phyloP scores from a whole-genome alignment of 2,329 filamentous ascomycete species.

The Aschersonia sp. region DNA sequence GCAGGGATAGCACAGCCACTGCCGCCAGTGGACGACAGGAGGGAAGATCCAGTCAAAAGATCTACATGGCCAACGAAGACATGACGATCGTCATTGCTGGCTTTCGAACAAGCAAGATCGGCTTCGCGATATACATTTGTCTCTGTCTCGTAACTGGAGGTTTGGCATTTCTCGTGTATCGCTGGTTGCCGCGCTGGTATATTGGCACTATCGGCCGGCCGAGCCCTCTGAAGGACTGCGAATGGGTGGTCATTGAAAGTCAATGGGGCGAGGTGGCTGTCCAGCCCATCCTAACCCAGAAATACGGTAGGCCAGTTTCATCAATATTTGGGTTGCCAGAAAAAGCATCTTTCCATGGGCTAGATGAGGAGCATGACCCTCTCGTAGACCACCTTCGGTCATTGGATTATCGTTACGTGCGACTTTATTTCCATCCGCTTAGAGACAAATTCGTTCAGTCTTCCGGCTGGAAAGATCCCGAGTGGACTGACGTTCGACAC shows the following conservation, averaged over 20 bases:
- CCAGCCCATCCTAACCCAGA: conserved; percentile 45
- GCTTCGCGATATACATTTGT: conserved; percentile 53
- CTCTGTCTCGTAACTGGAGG: conserved; percentile 64
- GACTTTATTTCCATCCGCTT: conserved; percentile 79
- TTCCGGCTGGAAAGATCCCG: conserved; percentile 86
- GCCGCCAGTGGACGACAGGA: conserved; percentile 47
- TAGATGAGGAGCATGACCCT: conserved; percentile 55
- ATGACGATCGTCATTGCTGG: conserved; percentile 87
- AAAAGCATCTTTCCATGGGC: conserved; percentile 38
- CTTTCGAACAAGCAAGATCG: conserved; percentile 62
- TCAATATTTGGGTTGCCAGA: conserved; percentile 54
- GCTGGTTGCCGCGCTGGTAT: conserved; percentile 84
- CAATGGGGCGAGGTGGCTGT: conserved; percentile 89
- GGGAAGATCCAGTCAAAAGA: conserved; percentile 67
- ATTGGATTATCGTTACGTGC: conserved; percentile 86
- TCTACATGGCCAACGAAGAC: conserved; percentile 88
- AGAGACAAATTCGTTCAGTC: conserved; percentile 80
- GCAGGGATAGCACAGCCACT: conserved; percentile 57
- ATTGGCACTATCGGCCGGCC: conserved; percentile 59
- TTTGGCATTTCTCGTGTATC: conserved; percentile 67
- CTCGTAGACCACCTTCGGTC: conserved; percentile 61
- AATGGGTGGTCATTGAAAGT: conserved; percentile 94
- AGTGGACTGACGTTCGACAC: conserved; percentile 65
- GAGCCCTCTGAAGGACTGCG: conserved; percentile 56
- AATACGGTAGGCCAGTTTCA: conserved; percentile 40